Evolutionary conservation across 2,329 filamentous ascomycete genomes (phyloP).

Genomic region (Parascedosporium putredinis): DNA sequence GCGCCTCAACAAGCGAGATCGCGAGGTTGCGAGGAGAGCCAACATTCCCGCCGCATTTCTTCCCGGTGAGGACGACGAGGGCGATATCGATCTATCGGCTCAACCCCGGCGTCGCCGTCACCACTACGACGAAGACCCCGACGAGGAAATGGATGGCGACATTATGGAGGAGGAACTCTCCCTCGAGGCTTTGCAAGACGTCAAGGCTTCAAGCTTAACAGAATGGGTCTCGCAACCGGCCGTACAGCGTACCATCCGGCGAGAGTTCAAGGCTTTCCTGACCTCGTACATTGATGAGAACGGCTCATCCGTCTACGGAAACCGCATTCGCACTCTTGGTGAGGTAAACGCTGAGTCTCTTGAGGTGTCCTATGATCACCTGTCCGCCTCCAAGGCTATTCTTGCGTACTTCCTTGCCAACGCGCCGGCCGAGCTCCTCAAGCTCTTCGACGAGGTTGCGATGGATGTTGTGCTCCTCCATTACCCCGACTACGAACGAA

Average conservation of each 20-base stretch:
- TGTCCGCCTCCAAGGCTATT: conserved; percentile 83
- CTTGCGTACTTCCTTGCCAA: conserved; percentile 94
- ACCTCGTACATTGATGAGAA: conserved; percentile 90
- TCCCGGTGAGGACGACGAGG: conserved; percentile 75
- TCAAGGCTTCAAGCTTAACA: conserved; percentile 85
- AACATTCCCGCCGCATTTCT: conserved; percentile 64
- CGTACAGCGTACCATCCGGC: conserved; percentile 85
- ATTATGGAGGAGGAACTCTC: conserved; percentile 95
- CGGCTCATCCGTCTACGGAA: conserved; percentile 87
- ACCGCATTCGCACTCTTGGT: conserved; percentile 87
- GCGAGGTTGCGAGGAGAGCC: conserved; percentile 56
- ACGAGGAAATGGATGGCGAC: conserved; percentile 84
- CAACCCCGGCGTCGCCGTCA: conserved; percentile 79
- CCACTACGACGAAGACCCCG: conserved; percentile 87
- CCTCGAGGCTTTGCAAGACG: conserved; percentile 79
- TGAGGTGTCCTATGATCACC: conserved; percentile 90
- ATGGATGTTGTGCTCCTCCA: conserved; percentile 94
- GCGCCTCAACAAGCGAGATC: conserved; percentile 62
- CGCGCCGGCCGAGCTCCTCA: conserved; percentile 86
- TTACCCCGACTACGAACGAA: conserved; percentile 95
- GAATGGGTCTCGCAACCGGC: conserved; percentile 90
- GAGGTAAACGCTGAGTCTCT: conserved; percentile 94
- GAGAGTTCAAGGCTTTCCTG: conserved; percentile 95
- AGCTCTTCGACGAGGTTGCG: conserved; percentile 91
- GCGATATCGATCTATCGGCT: conserved; percentile 71